phyloP scores from a whole-genome alignment of 305 asterid genomes.

The Fraxinus albicans region DNA sequence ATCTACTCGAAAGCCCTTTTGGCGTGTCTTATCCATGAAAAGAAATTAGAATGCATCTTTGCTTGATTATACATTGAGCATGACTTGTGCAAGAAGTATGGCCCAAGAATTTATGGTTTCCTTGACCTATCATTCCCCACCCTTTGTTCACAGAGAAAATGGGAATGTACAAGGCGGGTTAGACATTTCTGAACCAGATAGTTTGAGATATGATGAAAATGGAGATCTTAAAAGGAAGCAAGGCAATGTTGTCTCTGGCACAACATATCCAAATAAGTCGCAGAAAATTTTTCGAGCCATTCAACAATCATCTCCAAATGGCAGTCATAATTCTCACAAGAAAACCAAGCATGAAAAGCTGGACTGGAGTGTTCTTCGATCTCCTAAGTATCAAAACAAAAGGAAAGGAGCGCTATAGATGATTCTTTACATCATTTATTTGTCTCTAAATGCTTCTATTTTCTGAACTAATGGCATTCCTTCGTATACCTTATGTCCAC shows the following conservation, averaged over 20 bases:
- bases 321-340: constrained; percentile 41
- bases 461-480: neutral
- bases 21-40: neutral
- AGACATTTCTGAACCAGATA: constrained; percentile 33
- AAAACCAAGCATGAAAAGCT: constrained; percentile 57
- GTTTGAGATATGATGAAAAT: constrained; percentile 26
- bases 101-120: neutral
- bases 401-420: constrained; percentile 32
- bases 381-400: constrained; percentile 58
- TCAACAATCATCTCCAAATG: constrained; percentile 35
- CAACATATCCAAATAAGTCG: constrained; percentile 39
- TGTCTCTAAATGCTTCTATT: neutral
- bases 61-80: neutral
- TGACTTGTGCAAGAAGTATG: neutral
- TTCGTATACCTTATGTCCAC: neutral
- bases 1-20: neutral
- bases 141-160: constrained; percentile 43
- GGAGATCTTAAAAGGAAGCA: constrained; percentile 61
- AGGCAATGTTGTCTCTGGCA: constrained; percentile 30
- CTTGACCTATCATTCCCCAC: neutral
- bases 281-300: constrained; percentile 30
- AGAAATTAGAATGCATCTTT: neutral
- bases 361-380: constrained; percentile 77
- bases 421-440: neutral
- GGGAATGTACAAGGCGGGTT: constrained; percentile 31